Evolutionary conservation across 2,329 filamentous ascomycete species (phyloP), one percentile per base, ranked within the genome.

Genomic region (Diplodia corticola): DNA sequence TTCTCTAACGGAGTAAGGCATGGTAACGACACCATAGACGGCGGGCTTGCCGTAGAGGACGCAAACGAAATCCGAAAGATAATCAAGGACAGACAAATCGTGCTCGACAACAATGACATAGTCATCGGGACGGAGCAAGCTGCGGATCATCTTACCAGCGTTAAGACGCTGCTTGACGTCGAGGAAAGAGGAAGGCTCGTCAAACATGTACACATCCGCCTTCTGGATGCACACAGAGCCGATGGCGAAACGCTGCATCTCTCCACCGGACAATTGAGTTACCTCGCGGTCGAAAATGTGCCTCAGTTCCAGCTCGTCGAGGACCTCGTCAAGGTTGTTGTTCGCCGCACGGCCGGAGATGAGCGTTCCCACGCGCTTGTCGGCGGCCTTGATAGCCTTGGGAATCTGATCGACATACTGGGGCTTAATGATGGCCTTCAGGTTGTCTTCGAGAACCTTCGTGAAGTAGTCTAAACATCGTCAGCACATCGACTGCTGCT

Each of bases 101-200:
- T 99, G 95, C 86, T 99, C 95, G 73, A 99, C 95, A 69, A 97
- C 94, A 73, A 99, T 98, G 75, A 99, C 91, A 77, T 98, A 99
- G 82, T 96, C 92, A 73, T 97, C 87, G 54, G 92, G 88, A 55
- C 91, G 87, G 64, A 97, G 87, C 59, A 99, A 88, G 69, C 92
- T 93, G 71, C 95, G 93, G 74, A 99, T 98, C 72, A 96, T 91
- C 73, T 90, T 88, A 73, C 92, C 94, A 69, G 96, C 95, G 72
- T 90, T 91, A 71, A 99, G 84, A 89, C 95, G 91, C 82, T 99
- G 95, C 86, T 98, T 98, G 77, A 99, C 95, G 90, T 99, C 96
- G 67, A 99, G 87, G 80, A 97, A 99, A 44, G 95, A 99, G 48
- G 94, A 98, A 20, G 96, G 96, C 83, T 99, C 95, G 80, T 99